Base-by-base conservation (phyloP, 768 basidiomycete species). In the Russula dissimulans region DNA sequence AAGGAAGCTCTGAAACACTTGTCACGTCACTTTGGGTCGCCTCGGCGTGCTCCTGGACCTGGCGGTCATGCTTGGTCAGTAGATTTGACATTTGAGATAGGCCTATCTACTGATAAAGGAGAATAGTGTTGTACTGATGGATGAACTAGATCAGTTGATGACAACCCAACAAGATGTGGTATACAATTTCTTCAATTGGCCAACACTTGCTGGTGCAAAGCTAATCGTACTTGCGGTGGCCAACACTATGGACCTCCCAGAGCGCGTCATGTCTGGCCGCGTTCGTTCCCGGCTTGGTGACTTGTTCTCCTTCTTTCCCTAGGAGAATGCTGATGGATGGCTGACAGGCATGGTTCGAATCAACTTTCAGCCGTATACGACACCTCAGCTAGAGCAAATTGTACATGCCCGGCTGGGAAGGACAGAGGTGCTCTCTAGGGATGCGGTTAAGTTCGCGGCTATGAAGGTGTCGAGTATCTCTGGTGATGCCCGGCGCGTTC, bases 131-230 rank as follows among this genome's bases (percentile, higher is more conserved):
- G 94, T 98, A 5, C 77, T 99, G 15, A 98, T 99, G 91, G 95
- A 99, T 71, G 97, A 99, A 73, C 80, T 99, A 5, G 97, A 99
- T 73, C 97, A 98, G 71, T 79, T 99, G 32, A 84, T 98, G 66
- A 98, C 95, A 1, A 78, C 88, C 17, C 97, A 97, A 70, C 95
- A 99, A 71, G 95, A 99, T 60, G 95, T 99, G 10, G 89, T 99
- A 22, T 99, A 99, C 74, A 97, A 97, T 69, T 98, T 99, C 74
- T 98, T 98, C 80, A 98, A 99, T 70, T 99, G 97, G 95, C 97
- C 97, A 2, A 95, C 94, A 4, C 77, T 97, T 53, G 79, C 81
- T 0, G 85, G 84, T 18, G 94, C 92, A 59, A 91, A 89, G 71
- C 80, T 99, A 5, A 85, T 97, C 54, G 97, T 99, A 2, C 82